Evolutionary conservation across 2,329 filamentous ascomycete species (phyloP).

Genomic region (Elsinoe ampelina): DNA sequence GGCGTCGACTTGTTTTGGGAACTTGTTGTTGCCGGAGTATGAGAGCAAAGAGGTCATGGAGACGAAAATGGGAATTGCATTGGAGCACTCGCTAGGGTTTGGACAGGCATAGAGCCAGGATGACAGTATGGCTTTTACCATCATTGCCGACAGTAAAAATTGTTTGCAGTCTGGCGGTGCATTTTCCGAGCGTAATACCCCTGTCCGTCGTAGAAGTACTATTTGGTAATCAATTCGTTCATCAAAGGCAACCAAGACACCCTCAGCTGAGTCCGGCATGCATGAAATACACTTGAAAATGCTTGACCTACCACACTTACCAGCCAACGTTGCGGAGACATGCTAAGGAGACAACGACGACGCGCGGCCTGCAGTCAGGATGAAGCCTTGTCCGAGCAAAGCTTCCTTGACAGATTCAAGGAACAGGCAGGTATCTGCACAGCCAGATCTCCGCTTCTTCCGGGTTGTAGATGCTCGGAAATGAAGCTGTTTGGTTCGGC

Average conservation of each 20-base stretch:
- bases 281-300: not conserved
- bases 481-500: not conserved
- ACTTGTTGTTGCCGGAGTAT: slow-evolving; percentile 78
- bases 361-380: not conserved
- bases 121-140: not conserved
- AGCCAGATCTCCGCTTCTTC: not conserved
- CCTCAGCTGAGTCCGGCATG: not conserved
- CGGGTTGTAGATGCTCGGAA: not conserved
- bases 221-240: slow-evolving; percentile 5
- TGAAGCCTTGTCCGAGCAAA: slow-evolving; percentile 1
- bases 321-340: not conserved
- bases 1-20: slow-evolving; percentile 88
- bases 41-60: slow-evolving; percentile 57
- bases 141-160: not conserved
- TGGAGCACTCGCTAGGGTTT: slow-evolving; percentile 53
- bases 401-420: not conserved
- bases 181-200: not conserved
- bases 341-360: not conserved
- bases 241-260: not conserved
- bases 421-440: slow-evolving; percentile 9
- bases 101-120: slow-evolving; percentile 15
- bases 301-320: not conserved
- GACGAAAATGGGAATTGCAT: slow-evolving; percentile 69
- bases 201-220: not conserved
- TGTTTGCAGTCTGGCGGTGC: not conserved